phyloP scores from a whole-genome alignment of 306 rosid species.

The Betula pendula region DNA sequence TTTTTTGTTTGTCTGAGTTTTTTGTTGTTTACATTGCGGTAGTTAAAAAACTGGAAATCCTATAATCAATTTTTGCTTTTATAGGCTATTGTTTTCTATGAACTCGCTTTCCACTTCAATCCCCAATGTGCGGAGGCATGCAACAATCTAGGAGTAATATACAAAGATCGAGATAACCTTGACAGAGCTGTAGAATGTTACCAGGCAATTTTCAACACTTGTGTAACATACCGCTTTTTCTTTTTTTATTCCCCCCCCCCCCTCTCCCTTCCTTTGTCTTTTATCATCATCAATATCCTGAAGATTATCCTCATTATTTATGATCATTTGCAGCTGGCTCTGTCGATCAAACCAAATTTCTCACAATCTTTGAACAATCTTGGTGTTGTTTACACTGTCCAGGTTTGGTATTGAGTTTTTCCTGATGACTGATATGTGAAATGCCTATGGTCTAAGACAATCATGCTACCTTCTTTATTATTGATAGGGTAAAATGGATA shows the following conservation, averaged over 20 bases:
- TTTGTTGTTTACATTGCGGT: conserved; percentile 20
- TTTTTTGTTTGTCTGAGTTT: background rate
- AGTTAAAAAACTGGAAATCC: conserved; percentile 8
- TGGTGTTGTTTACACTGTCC: conserved; percentile 98
- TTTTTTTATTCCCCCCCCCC: no score
- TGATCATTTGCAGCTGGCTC: conserved; percentile 68
- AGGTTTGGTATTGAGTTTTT: conserved; percentile 49
- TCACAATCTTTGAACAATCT: conserved; percentile 98
- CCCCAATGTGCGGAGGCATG: conserved; percentile 99
- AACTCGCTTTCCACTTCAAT: conserved; percentile 97
- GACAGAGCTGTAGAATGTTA: conserved; percentile 99
- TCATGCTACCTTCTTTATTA: conserved; percentile 26
- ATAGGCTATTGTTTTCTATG: conserved; percentile 98
- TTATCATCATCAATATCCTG: conserved; percentile 11
- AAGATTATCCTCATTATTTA: background rate
- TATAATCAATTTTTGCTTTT: conserved; percentile 25
- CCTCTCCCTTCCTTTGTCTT: background rate
- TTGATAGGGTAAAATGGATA: conserved; percentile 97
- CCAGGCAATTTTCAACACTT: conserved; percentile 60
- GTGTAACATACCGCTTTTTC: background rate
- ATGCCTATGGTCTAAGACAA: conserved; percentile 18
- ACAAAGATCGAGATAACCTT: conserved; percentile 96
- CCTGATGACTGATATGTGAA: conserved; percentile 25
- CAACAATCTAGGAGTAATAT: conserved; percentile 95
- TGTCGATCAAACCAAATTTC: conserved; percentile 89